Conservation (phyloP, 176 grass and related monocot genomes). For the Bromus sterilis region DNA sequence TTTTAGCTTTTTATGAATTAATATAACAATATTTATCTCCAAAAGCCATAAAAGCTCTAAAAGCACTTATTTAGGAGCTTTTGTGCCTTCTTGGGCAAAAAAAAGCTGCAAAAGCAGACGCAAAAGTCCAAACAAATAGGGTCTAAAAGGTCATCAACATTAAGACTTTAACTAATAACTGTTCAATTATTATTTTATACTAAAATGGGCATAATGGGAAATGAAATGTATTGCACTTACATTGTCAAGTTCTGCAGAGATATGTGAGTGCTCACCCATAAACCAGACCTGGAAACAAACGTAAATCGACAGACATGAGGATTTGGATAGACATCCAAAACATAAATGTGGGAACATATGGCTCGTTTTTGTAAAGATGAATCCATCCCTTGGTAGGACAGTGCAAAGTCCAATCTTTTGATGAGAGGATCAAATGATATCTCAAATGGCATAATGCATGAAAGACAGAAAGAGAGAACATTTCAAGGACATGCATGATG, state of each 20-base stretch:
- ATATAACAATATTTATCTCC: no score
- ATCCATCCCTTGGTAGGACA: not conserved
- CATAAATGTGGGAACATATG: not conserved
- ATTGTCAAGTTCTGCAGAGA: conserved; percentile 85
- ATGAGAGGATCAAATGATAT: not conserved
- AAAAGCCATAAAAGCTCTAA: no score
- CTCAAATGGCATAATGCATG: not conserved
- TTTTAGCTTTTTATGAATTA: no score
- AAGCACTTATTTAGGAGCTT: no score
- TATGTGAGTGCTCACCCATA: conserved; percentile 97
- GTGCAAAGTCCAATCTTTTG: not conserved
- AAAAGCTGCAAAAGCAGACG: no score
- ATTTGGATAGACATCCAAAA: not conserved
- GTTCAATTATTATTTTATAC: not conserved
- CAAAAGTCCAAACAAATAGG: no score
- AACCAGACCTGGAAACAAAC: conserved; percentile 77
- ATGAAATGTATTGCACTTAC: conserved; percentile 37
- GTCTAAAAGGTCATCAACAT: not conserved
- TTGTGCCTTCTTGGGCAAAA: no score
- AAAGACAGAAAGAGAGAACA: not conserved
- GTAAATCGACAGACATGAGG: conserved; percentile 4
- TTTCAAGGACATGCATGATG: not conserved
- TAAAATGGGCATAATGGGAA: not conserved
- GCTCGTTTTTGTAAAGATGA: not conserved
- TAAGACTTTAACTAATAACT: not conserved